A percentile compares a stretch with the other conserved stretches of the same genome.
phyloP scores from a whole-genome alignment of 306 rosid species.

The Lathyrus sativus region DNA sequence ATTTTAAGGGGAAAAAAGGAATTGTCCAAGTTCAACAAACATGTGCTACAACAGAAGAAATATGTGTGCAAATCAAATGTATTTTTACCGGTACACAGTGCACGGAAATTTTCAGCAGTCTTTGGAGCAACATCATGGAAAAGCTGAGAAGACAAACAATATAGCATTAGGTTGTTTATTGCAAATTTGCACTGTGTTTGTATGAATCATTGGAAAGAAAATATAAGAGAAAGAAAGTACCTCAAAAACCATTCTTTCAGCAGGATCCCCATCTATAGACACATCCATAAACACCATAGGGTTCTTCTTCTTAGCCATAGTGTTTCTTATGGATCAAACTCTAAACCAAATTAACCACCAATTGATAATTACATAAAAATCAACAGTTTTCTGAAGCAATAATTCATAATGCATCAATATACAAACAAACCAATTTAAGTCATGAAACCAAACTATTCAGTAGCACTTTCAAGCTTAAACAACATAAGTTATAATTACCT shows the following conservation, averaged over 20 bases:
- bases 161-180: constrained; percentile 14
- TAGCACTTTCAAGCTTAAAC: background rate
- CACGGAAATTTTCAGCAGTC: constrained; percentile 94
- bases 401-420: constrained; percentile 28
- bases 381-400: background rate
- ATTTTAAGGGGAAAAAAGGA: background rate
- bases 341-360: constrained; percentile 41
- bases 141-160: constrained; percentile 51
- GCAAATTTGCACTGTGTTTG: background rate
- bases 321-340: constrained; percentile 28
- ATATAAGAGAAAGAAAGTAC: constrained; percentile 37
- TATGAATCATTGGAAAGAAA: background rate
- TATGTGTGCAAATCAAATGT: background rate
- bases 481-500: background rate
- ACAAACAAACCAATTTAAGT: background rate
- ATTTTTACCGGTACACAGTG: constrained; percentile 83
- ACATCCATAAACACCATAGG: constrained; percentile 77
- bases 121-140: constrained; percentile 81
- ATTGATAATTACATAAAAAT: background rate
- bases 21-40: background rate
- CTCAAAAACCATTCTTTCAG: constrained; percentile 85
- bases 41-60: background rate
- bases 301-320: constrained; percentile 82
- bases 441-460: background rate
- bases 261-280: constrained; percentile 89